Evolutionary conservation across 345 rosid genomes (phyloP).

Genomic region (Anacardium occidentale): DNA sequence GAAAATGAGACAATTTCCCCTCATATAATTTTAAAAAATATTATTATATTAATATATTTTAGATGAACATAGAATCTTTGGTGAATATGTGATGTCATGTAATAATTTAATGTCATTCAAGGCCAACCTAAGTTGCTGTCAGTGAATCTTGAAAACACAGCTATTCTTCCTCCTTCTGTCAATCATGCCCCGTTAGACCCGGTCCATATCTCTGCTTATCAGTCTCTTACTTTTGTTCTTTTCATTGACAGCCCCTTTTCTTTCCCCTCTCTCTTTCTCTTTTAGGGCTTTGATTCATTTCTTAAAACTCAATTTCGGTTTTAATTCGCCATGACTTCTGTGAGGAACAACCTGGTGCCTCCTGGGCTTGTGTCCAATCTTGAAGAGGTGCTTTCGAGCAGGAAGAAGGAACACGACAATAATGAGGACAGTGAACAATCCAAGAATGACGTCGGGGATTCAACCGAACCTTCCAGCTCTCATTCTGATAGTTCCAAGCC

Average conservation of each 20-base stretch:
- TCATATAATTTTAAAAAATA: no score
- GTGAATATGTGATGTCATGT: no score
- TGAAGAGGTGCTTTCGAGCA: constrained; percentile 67
- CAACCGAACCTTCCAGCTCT: constrained; percentile 55
- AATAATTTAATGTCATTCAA: no score
- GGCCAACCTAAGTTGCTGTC: no score
- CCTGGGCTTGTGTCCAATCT: constrained; percentile 83
- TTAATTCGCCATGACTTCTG: constrained; percentile 36
- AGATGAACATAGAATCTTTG: no score
- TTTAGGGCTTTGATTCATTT: constrained; percentile 1
- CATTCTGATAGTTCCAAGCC: constrained; percentile 60
- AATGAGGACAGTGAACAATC: constrained; percentile 18
- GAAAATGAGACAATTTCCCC: no score
- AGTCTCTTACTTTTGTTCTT: constrained; percentile 4
- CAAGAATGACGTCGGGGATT: constrained; percentile 21
- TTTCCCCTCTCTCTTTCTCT: background rate
- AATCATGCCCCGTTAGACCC: constrained; percentile 24
- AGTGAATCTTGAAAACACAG: background rate
- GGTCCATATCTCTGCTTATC: constrained; percentile 23
- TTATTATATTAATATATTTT: no score
- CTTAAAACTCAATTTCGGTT: background rate
- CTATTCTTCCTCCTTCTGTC: background rate
- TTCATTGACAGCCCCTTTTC: background rate
- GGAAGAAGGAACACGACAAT: constrained; percentile 33
- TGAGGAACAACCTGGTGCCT: constrained; percentile 60